Evolutionary conservation across 345 rosid genomes (phyloP).

Genomic region (Syzygium oleosum): DNA sequence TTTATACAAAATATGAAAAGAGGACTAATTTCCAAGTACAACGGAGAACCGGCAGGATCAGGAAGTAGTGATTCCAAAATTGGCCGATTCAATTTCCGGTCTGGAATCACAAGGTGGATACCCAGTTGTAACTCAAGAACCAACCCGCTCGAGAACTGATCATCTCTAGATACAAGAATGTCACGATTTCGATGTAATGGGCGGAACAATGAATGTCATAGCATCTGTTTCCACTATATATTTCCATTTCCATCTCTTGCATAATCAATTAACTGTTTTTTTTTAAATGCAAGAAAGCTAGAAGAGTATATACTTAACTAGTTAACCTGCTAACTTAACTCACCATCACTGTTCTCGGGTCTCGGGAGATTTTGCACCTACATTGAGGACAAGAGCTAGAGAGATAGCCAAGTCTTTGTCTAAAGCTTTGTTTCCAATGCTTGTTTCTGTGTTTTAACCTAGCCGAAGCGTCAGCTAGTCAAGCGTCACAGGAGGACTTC

Average conservation of each 20-base stretch:
- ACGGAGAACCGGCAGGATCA: neutral
- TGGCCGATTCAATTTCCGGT: neutral
- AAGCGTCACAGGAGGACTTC: slow-evolving; percentile 49
- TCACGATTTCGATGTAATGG: too few species aligned
- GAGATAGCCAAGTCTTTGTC: neutral
- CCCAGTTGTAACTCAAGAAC: too few species aligned
- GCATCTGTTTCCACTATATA: neutral
- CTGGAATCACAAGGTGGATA: neutral
- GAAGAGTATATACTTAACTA: neutral
- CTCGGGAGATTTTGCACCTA: neutral
- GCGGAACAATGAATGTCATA: neutral
- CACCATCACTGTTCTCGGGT: neutral
- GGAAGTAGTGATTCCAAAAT: neutral
- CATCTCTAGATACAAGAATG: neutral
- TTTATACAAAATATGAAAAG: neutral
- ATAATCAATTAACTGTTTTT: neutral
- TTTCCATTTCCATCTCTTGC: neutral
- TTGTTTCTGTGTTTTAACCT: neutral
- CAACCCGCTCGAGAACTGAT: neutral
- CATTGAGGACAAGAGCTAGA: neutral
- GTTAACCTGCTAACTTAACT: neutral
- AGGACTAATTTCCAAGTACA: neutral
- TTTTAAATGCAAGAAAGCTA: neutral
- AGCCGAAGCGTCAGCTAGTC: slow-evolving; percentile 81
- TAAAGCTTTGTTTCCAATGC: neutral